Percentiles rank a stretch among this genome's conserved stretches.
Evolutionary conservation across 495 filamentous ascomycete species (phyloP).

Genomic region (Neurospora sp.): DNA sequence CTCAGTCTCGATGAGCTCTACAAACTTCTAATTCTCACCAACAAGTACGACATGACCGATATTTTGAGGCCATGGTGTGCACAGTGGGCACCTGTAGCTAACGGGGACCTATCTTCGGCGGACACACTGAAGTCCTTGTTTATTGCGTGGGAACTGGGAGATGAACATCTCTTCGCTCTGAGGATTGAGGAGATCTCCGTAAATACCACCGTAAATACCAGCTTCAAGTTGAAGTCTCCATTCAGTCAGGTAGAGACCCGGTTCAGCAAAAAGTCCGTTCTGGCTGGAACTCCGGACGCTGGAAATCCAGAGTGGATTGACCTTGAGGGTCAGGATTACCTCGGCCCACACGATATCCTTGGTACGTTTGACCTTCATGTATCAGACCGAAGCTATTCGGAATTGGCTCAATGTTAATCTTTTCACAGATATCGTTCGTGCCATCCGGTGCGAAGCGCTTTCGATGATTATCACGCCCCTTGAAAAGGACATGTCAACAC

Average conservation of each 20-base stretch:
- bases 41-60: slow-evolving; percentile 20
- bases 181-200: not conserved
- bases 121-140: not conserved
- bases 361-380: not conserved
- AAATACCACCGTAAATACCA: not conserved
- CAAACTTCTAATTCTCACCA: slow-evolving; percentile 15
- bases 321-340: not conserved
- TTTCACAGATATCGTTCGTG: not conserved
- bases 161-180: not conserved
- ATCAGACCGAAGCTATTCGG: not conserved
- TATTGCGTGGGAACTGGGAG: not conserved
- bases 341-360: not conserved
- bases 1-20: slow-evolving; percentile 11
- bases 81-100: slow-evolving; percentile 3
- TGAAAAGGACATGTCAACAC: not conserved
- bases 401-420: too few species aligned
- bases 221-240: too few species aligned
- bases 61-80: slow-evolving; percentile 14
- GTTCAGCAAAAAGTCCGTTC: not conserved
- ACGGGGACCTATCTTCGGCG: not conserved
- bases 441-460: not conserved
- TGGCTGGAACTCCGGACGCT: not conserved
- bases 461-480: not conserved
- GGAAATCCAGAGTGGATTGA: not conserved
- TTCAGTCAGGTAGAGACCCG: not conserved